A percentile compares a stretch with the other conserved stretches of the same genome.
phyloP scores from a whole-genome alignment of 495 filamentous ascomycete species.

The Copromyces sp. region DNA sequence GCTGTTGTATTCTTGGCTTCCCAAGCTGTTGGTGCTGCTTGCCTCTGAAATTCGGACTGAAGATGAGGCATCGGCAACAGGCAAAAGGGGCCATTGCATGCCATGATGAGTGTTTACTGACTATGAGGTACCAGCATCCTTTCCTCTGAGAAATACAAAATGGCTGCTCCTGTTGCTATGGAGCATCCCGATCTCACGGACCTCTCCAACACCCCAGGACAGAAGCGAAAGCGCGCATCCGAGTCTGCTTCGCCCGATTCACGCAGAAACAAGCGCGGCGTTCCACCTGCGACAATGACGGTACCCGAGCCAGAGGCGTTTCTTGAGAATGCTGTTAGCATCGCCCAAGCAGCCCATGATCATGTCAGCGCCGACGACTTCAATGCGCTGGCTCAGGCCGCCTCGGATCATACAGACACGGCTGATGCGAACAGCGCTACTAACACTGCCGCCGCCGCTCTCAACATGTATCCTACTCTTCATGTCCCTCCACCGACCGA shows the following conservation, averaged over 20 bases:
- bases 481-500: conserved; percentile 64
- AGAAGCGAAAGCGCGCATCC: conserved; percentile 37
- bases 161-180: conserved; percentile 35
- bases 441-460: conserved; percentile 62
- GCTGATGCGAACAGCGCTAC: conserved; percentile 41
- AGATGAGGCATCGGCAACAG: neutral
- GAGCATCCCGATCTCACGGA: conserved; percentile 29
- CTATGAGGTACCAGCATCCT: neutral
- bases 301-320: conserved; percentile 28
- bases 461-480: conserved; percentile 55
- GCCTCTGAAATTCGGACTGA: neutral
- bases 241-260: conserved; percentile 35
- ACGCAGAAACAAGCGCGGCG: conserved; percentile 35
- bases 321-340: conserved; percentile 34
- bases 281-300: conserved; percentile 28
- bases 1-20: neutral
- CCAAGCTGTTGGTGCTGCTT: neutral
- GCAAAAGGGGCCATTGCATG: neutral
- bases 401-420: conserved; percentile 33
- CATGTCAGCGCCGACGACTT: conserved; percentile 37
- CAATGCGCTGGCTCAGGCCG: conserved; percentile 37
- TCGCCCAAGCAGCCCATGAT: conserved; percentile 36
- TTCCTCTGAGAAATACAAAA: conserved; percentile 12
- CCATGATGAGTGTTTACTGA: neutral
- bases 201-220: conserved; percentile 21